Percentiles rank a stretch among this genome's conserved stretches.
phyloP scores from a whole-genome alignment of 2,329 filamentous ascomycete species.

The Aspergillus carbonarius region DNA sequence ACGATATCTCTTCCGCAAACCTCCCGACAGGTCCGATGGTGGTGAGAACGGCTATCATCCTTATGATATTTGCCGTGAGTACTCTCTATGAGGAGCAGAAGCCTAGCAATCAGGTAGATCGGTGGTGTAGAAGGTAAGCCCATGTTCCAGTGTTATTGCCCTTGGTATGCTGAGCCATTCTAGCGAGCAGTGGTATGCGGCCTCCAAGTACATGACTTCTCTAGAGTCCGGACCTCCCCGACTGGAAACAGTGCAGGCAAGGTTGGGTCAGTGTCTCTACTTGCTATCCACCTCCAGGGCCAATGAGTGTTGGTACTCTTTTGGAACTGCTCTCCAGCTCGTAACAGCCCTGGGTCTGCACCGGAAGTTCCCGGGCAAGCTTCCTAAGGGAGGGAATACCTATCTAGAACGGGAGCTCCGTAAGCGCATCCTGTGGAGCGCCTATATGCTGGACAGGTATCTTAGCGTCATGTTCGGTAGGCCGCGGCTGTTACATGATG shows the following conservation, averaged over 20 bases:
- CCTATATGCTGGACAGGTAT: conserved; percentile 64
- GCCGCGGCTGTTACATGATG: conserved; percentile 61
- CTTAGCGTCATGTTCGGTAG: conserved; percentile 63
- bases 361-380: conserved; percentile 30
- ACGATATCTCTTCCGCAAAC: conserved; percentile 37
- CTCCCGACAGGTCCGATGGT: conserved; percentile 44
- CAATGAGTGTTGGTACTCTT: conserved; percentile 62
- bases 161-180: conserved; percentile 1
- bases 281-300: conserved; percentile 59
- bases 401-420: conserved; percentile 52
- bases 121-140: conserved; percentile 31
- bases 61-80: conserved; percentile 51
- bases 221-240: conserved; percentile 54
- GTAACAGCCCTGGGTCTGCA: conserved; percentile 48
- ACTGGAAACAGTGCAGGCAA: conserved; percentile 58
- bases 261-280: conserved; percentile 59
- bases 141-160: neutral
- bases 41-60: conserved; percentile 49
- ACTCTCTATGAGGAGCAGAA: conserved; percentile 48
- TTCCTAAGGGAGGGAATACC: conserved; percentile 28
- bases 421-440: conserved; percentile 62
- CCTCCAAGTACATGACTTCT: conserved; percentile 37
- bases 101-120: conserved; percentile 25
- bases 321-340: conserved; percentile 58
- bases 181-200: conserved; percentile 41